These are phyloP conservation scores for Saccharomyces hybrid DNA, from an alignment of 1,139 yeast genomes.

Conservation along the genomic window DNA sequence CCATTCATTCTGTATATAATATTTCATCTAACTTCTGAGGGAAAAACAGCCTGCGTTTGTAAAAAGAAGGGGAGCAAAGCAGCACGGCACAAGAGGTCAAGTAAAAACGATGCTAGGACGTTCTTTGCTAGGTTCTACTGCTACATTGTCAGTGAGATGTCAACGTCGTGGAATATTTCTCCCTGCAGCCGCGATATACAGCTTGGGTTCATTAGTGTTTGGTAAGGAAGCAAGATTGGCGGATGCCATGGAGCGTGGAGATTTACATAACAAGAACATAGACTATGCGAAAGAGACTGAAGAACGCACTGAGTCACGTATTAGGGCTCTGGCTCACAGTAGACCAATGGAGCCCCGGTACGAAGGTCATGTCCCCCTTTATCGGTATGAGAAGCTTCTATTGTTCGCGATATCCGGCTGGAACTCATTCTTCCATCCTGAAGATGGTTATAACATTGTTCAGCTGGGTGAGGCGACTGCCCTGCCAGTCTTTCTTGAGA, in stretches of 20 bases:
- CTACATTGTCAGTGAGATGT: neutral
- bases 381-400: constrained; percentile 51
- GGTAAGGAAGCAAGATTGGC: constrained; percentile 49
- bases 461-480: constrained; percentile 94
- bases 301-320: constrained; percentile 29
- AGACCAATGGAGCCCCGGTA: constrained; percentile 44
- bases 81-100: neutral
- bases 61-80: neutral
- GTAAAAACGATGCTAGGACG: neutral
- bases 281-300: constrained; percentile 17
- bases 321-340: constrained; percentile 16
- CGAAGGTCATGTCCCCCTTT: constrained; percentile 77
- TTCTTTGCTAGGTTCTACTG: neutral
- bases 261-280: constrained; percentile 32
- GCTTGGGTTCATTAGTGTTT: constrained; percentile 33
- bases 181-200: constrained; percentile 24
- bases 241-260: constrained; percentile 50
- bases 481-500: constrained; percentile 53
- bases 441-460: constrained; percentile 54
- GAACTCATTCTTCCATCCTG: constrained; percentile 83
- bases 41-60: neutral
- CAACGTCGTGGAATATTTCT: constrained; percentile 19
- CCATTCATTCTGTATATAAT: neutral
- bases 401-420: constrained; percentile 69
- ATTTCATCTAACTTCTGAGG: neutral